Evolutionary conservation across 306 rosid species (phyloP), one percentile per base, ranked within the genome.

Genomic region (Geum urbanum): DNA sequence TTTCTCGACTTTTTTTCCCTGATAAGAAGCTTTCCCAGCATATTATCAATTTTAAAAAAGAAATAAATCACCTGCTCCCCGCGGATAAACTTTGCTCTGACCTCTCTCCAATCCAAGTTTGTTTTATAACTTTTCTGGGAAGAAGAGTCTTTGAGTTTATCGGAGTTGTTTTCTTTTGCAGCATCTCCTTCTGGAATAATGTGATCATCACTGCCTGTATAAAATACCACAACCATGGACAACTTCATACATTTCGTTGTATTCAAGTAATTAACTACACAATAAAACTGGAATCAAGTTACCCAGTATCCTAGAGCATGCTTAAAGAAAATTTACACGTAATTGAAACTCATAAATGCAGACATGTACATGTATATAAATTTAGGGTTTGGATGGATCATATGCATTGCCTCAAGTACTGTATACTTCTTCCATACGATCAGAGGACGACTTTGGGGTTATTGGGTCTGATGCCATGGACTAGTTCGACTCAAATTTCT

Each of bases 91-190:
- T 85, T 87, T 32, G 99, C 99, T 82, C 99, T 87, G 86, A 95
- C 89, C 69, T 91, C 96, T 45, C 99, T 88, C 99, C 97, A 95
- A 66, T 95, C 97, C 74, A 74, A 76, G 59, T 68, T 86, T 64
- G 72, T 50, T 45, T 16, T 84, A 69, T 69, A 85, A n/a, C 80
- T 76, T 78, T 83, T 78, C 70, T 84, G 83, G 56, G 91, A 65
- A 63, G 83, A 81, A 55, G 61, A 46, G 39, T 87, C 82, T 67
- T 58, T 68, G 58, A 84, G 73, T 72, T 80, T 83, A 69, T 87
- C 90, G 69, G 92, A 80, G 73, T 74, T 72, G 64, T 81, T 85
- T 55, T 77, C 84, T 84, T 76, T 72, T 66, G 71, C 72, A 56
- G 80, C 90, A 76, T 92, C 97, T 78, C 89, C 96, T 77, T 86